Evolutionary conservation across 345 rosid species (phyloP).

Genomic region (Iberis pinnata): DNA sequence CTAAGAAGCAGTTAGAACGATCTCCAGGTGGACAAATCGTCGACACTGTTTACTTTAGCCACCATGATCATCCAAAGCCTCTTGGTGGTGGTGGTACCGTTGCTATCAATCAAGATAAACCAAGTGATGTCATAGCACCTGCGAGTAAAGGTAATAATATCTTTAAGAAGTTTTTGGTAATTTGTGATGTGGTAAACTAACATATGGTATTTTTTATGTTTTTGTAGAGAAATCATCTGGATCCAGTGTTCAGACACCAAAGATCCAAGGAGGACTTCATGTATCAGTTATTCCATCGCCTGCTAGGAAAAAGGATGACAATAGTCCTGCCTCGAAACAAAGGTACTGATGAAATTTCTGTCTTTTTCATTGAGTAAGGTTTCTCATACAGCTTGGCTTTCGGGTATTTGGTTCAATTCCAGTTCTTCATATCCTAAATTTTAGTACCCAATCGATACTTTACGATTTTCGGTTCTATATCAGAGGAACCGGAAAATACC

Average conservation of each 20-base stretch:
- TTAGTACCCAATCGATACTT: no score
- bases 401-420: no score
- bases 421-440: no score
- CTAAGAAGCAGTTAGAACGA: conserved; percentile 79
- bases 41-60: conserved; percentile 59
- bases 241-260: conserved; percentile 36
- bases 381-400: no score
- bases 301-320: conserved; percentile 40
- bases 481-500: no score
- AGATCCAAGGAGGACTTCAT: conserved; percentile 29
- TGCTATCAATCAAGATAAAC: conserved; percentile 46
- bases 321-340: conserved; percentile 50
- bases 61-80: conserved; percentile 76
- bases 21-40: conserved; percentile 59
- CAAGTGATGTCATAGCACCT: conserved; percentile 30
- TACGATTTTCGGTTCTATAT: no score
- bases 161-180: not conserved
- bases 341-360: conserved; percentile 37
- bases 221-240: conserved; percentile 43
- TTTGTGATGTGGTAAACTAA: conserved; percentile 3
- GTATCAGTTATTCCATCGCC: conserved; percentile 29
- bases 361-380: not conserved
- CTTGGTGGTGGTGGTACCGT: conserved; percentile 33
- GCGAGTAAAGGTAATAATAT: conserved; percentile 38
- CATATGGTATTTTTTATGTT: conserved; percentile 19